Evolutionary conservation across 148 eudicot genomes (phyloP).

Genomic region (Amaranthus cruentus): DNA sequence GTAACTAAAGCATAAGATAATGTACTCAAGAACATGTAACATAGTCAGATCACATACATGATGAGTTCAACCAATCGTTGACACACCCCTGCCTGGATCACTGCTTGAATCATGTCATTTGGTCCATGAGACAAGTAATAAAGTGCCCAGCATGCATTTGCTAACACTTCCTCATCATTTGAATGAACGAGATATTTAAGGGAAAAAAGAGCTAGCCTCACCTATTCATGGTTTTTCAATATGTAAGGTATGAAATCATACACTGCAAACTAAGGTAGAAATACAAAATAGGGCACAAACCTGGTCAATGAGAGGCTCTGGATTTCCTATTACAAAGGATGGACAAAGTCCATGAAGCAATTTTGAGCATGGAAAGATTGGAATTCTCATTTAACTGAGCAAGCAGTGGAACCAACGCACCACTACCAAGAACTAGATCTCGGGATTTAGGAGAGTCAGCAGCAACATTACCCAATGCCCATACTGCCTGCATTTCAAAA

Average conservation of each 20-base stretch:
- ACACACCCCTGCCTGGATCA: conserved; percentile 74
- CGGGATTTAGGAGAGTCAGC: conserved; percentile 81
- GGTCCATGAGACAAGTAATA: conserved; percentile 88
- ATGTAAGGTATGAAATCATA: neutral
- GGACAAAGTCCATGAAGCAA: conserved; percentile 83
- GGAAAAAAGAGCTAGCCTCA: conserved; percentile 70
- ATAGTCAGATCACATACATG: conserved; percentile 35
- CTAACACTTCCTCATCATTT: conserved; percentile 76
- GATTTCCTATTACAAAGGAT: conserved; percentile 76
- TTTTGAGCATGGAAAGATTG: conserved; percentile 79
- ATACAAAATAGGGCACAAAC: conserved; percentile 27
- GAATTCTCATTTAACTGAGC: conserved; percentile 66
- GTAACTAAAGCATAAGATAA: conserved; percentile 2
- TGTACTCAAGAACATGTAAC: neutral
- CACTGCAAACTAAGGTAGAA: neutral
- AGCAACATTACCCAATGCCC: conserved; percentile 86
- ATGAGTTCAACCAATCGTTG: conserved; percentile 75
- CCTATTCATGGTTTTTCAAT: conserved; percentile 31
- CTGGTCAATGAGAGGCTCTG: conserved; percentile 77
- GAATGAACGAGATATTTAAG: conserved; percentile 71
- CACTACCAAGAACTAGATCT: conserved; percentile 66
- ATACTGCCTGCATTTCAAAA: conserved; percentile 52
- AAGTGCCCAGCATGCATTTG: conserved; percentile 90
- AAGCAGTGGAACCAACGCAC: conserved; percentile 60
- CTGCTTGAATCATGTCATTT: conserved; percentile 86